Evolutionary conservation across 2,329 filamentous ascomycete species (phyloP), one percentile per base, ranked within the genome.

Genomic region (Alternaria angustiovoidea): DNA sequence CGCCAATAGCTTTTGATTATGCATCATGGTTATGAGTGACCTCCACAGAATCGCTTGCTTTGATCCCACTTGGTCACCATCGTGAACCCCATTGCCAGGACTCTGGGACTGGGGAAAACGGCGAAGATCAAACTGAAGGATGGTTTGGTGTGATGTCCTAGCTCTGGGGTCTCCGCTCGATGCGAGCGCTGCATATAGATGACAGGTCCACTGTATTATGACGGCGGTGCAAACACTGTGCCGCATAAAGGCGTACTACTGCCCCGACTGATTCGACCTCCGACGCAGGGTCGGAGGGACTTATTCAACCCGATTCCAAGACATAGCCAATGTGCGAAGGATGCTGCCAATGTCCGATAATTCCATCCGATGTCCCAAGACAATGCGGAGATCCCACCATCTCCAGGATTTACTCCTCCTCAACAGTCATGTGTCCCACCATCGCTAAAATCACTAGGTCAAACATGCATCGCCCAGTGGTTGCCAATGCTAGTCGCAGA

Each of bases 91-190:
- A 24, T 26, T 46, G 42, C 57, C 57, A 55, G 57, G 38, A 51
- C 38, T 22, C 44, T 59, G 57, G 57, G 32, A 59, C 57, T 56
- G 51, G 57, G 57, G 52, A 44, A 56, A 59, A 55, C 57, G 51
- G 30, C 52, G 28, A 30, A 26, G 30, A 44, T 39, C 38, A 54
- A 24, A 26, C 24, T 44, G 44, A 28, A 55, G 34, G 7, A 36
- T 39, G 28, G 30, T 59, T 41, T 43, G 41, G 9, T 41, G 18
- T 14, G 18, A 59, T 59, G 38, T 41, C 38, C 11, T 41, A 44
- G 43, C 52, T 49, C 38, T 41, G n/a, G 22, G 22, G 51, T 55
- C 42, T 49, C 51, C 30, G 28, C 52, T 51, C 24, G n/a, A 51
- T 20, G 32, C 24, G 57, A 36, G 22, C 14, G 24, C 52, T 14